Percentiles rank a stretch among this genome's conserved stretches.
Evolutionary conservation across 495 filamentous ascomycete genomes (phyloP).

Genomic region (Podospora bellae-mahoneyi): DNA sequence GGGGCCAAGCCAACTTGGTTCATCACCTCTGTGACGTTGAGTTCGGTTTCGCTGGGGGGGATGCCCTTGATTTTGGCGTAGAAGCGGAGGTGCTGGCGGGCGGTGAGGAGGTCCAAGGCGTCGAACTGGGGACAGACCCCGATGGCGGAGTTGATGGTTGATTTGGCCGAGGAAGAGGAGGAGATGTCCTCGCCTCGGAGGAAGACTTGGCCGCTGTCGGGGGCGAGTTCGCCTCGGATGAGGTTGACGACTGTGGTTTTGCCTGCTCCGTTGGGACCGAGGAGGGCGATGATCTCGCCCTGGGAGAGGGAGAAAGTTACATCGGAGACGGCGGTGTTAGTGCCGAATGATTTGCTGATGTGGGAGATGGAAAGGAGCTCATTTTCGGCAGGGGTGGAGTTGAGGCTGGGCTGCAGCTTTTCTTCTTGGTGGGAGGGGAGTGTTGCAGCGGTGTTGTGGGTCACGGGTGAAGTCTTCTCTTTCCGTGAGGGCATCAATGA

Average conservation of each 20-base stretch:
- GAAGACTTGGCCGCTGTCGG: conserved; percentile 56
- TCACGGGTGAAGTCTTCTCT: background rate
- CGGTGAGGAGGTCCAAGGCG: conserved; percentile 62
- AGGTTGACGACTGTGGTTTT: conserved; percentile 78
- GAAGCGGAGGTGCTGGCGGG: conserved; percentile 67
- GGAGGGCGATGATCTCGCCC: conserved; percentile 73
- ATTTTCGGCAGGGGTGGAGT: conserved; percentile 18
- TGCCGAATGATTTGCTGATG: conserved; percentile 69
- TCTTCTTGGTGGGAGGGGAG: conserved; percentile 31
- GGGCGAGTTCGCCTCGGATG: conserved; percentile 72
- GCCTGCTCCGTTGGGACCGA: conserved; percentile 82
- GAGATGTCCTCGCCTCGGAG: conserved; percentile 68
- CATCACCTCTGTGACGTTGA: conserved; percentile 57
- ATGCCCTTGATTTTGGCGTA: conserved; percentile 67
- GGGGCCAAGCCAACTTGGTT: conserved; percentile 54
- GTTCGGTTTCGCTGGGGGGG: conserved; percentile 38
- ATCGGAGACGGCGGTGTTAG: conserved; percentile 65
- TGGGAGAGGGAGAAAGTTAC: conserved; percentile 70
- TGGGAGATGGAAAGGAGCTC: conserved; percentile 72
- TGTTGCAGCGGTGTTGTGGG: background rate
- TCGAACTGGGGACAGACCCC: conserved; percentile 75
- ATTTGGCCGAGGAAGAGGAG: conserved; percentile 50
- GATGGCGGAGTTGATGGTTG: conserved; percentile 52
- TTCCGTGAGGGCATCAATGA: background rate
- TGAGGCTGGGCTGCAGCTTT: conserved; percentile 32